These are phyloP conservation scores for Citrus reticulata DNA, from an alignment of 345 rosid species.

Conservation along the genomic window DNA sequence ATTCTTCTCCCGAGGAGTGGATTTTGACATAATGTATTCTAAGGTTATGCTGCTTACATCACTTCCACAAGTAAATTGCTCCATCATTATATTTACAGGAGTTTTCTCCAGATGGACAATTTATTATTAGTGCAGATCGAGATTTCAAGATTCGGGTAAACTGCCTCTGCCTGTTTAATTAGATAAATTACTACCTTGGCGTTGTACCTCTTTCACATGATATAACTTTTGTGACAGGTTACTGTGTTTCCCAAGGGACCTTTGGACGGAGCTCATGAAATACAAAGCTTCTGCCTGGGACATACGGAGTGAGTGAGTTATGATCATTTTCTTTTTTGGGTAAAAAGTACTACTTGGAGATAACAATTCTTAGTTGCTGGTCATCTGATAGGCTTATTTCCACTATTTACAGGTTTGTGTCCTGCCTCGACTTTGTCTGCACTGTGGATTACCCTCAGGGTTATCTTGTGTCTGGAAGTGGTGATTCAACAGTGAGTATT, in stretches of 20 bases:
- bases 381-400: neutral
- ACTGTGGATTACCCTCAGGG: constrained; percentile 48
- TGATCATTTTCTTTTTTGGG: constrained; percentile 3
- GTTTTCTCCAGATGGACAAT: constrained; percentile 79
- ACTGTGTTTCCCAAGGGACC: constrained; percentile 79
- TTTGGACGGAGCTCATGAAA: constrained; percentile 86
- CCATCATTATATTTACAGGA: constrained; percentile 45
- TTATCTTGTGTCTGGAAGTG: constrained; percentile 88
- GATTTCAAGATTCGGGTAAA: constrained; percentile 92
- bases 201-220: neutral
- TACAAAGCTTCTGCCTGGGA: constrained; percentile 93
- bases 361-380: neutral
- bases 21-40: neutral
- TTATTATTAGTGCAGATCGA: constrained; percentile 77
- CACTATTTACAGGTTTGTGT: constrained; percentile 55
- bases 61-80: neutral
- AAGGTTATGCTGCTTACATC: neutral
- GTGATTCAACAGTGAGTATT: constrained; percentile 82
- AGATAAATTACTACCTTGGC: constrained; percentile 8
- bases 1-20: neutral
- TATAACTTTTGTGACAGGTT: constrained; percentile 45
- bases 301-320: constrained; percentile 86
- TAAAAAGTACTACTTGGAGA: neutral
- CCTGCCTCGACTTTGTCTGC: constrained; percentile 67
- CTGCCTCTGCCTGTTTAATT: constrained; percentile 11